Percentiles rank a stretch among this genome's conserved stretches.
These are phyloP conservation scores for Talinum fruticosum DNA, from an alignment of 148 eudicot species.

Conservation along the genomic window DNA sequence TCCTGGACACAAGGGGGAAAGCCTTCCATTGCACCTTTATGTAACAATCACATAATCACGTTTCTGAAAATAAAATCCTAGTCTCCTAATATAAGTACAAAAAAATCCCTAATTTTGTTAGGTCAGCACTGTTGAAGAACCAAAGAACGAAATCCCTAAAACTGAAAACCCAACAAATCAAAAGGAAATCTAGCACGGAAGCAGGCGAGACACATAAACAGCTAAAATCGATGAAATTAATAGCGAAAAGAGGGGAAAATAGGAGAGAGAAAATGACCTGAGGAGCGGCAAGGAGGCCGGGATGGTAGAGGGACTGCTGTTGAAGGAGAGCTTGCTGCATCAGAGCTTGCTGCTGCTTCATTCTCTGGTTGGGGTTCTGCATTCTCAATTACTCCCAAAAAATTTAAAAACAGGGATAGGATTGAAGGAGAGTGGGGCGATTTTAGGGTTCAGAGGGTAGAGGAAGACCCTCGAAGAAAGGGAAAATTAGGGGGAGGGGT, in stretches of 20 bases:
- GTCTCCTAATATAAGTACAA: not conserved
- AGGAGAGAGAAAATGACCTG: constrained; percentile 29
- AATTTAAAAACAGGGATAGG: not conserved
- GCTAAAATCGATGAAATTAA: not conserved
- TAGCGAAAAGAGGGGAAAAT: not conserved
- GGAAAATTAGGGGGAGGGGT: not conserved
- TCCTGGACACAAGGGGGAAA: not conserved
- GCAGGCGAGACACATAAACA: not conserved
- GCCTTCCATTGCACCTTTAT: not conserved
- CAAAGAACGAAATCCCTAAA: not conserved
- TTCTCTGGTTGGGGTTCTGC: constrained; percentile 65
- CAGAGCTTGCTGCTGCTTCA: constrained; percentile 61
- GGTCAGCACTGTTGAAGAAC: not conserved
- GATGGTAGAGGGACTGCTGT: constrained; percentile 69
- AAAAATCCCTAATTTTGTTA: not conserved
- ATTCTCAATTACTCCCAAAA: constrained; percentile 21
- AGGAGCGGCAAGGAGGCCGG: constrained; percentile 69
- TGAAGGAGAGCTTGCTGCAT: constrained; percentile 81
- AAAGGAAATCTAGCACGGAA: not conserved
- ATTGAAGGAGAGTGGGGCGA: not conserved
- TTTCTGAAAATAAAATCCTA: not conserved
- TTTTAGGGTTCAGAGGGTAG: constrained; percentile 24
- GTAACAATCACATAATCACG: not conserved
- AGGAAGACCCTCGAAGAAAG: constrained; percentile 32
- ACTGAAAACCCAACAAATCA: not conserved